phyloP scores from a whole-genome alignment of 2,329 filamentous ascomycete genomes.

The Fusarium neocosmosporiellum region DNA sequence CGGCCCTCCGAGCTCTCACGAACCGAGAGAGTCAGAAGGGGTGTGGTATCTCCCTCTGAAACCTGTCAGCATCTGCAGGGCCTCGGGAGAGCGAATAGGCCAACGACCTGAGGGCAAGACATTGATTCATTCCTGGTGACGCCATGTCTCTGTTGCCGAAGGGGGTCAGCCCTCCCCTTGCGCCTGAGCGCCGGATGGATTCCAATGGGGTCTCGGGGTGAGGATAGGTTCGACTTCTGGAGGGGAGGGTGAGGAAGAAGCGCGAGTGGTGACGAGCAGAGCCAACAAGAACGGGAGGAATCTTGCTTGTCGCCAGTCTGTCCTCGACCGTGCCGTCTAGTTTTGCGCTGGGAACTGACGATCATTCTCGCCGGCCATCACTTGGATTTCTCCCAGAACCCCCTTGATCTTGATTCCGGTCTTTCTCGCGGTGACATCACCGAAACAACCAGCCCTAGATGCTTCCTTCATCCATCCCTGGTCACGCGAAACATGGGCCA shows the following conservation, averaged over 20 bases:
- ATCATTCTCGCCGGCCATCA: conserved; percentile 3
- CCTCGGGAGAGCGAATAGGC: conserved; percentile 25
- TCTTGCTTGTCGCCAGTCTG: conserved; percentile 18
- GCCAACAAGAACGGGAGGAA: neutral
- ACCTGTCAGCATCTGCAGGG: conserved; percentile 31
- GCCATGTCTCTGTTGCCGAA: conserved; percentile 23
- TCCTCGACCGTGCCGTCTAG: neutral
- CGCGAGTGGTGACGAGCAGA: conserved; percentile 27
- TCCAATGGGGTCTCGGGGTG: conserved; percentile 21
- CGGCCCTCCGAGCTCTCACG: neutral
- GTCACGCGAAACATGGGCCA: conserved; percentile 30
- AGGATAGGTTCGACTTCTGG: neutral
- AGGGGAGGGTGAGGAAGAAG: conserved; percentile 26
- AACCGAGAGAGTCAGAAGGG: conserved; percentile 26
- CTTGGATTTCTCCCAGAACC: neutral
- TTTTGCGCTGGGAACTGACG: conserved; percentile 1
- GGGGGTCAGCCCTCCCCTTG: neutral
- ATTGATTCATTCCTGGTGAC: conserved; percentile 29
- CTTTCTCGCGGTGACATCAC: conserved; percentile 53
- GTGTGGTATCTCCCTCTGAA: neutral
- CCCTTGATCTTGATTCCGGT: conserved; percentile 20
- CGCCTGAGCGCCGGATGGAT: conserved; percentile 19
- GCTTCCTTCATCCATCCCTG: conserved; percentile 4
- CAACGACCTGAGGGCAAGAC: conserved; percentile 19
- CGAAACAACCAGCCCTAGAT: neutral